phyloP scores from a whole-genome alignment of 495 filamentous ascomycete species.

The Lophium mytilinum region DNA sequence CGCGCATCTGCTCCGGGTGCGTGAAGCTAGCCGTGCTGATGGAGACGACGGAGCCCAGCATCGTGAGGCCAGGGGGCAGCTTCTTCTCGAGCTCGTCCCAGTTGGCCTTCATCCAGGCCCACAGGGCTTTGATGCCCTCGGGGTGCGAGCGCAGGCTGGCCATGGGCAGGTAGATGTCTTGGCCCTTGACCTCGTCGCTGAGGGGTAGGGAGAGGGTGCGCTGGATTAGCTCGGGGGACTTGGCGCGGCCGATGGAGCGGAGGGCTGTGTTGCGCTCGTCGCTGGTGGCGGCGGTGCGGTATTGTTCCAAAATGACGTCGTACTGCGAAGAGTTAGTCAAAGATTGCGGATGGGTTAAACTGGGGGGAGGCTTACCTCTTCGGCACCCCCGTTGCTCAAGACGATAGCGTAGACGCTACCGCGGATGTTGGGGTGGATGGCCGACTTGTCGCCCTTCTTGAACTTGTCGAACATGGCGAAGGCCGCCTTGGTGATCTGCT shows the following conservation, averaged over 20 bases:
- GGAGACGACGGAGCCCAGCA: slow-evolving; percentile 78
- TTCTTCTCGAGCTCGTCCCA: slow-evolving; percentile 75
- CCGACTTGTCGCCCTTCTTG: slow-evolving; percentile 55
- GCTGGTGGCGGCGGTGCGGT: slow-evolving; percentile 73
- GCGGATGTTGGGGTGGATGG: slow-evolving; percentile 66
- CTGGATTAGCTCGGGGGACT: slow-evolving; percentile 69
- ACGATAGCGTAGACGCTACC: slow-evolving; percentile 63
- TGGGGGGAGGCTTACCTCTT: slow-evolving; percentile 47
- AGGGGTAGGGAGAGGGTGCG: slow-evolving; percentile 68
- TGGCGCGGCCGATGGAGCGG: slow-evolving; percentile 72
- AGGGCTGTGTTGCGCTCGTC: slow-evolving; percentile 96
- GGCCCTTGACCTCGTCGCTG: slow-evolving; percentile 80
- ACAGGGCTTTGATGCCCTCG: slow-evolving; percentile 73
- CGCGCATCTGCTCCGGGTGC: slow-evolving; percentile 60
- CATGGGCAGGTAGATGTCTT: slow-evolving; percentile 89
- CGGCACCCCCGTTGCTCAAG: slow-evolving; percentile 61
- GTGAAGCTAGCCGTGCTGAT: slow-evolving; percentile 80
- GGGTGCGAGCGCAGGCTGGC: slow-evolving; percentile 68
- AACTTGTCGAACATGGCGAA: slow-evolving; percentile 69
- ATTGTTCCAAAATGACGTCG: slow-evolving; percentile 71
- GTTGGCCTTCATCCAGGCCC: slow-evolving; percentile 74
- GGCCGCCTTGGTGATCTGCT: slow-evolving; percentile 51
- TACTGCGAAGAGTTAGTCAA: slow-evolving; percentile 44
- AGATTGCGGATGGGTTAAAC: background rate
- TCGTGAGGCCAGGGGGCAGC: slow-evolving; percentile 69